Conservation (phyloP, 305 asterid species). For the Andrographis paniculata region DNA sequence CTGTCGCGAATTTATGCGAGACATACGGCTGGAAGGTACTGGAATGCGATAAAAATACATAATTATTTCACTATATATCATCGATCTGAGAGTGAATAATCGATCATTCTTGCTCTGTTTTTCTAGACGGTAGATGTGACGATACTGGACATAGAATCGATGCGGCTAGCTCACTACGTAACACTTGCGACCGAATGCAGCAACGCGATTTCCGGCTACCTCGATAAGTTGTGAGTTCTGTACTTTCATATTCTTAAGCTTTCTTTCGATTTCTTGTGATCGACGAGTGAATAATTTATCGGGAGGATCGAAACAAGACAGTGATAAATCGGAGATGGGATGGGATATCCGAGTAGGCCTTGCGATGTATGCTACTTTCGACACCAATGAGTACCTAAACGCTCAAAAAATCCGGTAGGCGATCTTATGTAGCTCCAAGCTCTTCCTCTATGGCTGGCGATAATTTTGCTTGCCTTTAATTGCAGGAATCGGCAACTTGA, state of each 20-base stretch:
- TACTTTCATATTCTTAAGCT: background rate
- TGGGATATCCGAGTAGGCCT: constrained; percentile 88
- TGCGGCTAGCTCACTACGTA: constrained; percentile 83
- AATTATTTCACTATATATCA: background rate
- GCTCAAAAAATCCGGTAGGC: constrained; percentile 88
- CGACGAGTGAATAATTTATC: background rate
- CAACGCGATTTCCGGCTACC: constrained; percentile 36
- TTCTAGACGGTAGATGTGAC: constrained; percentile 64
- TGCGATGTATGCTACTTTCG: constrained; percentile 56
- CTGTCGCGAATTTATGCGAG: constrained; percentile 40
- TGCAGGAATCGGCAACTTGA: constrained; percentile 62
- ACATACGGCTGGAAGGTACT: constrained; percentile 77
- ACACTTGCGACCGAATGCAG: constrained; percentile 85
- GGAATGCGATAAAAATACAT: background rate
- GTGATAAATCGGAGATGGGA: constrained; percentile 52
- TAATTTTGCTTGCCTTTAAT: background rate
- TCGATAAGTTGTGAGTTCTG: constrained; percentile 42
- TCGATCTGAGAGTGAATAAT: too few relatives aligned
- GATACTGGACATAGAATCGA: constrained; percentile 72
- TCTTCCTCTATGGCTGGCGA: background rate
- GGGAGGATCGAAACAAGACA: constrained; percentile 12
- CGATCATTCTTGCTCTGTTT: background rate
- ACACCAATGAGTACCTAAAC: constrained; percentile 74
- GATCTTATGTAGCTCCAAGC: background rate
- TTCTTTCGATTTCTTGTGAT: background rate